Conservation (phyloP, 2,329 filamentous ascomycete genomes). For the Chaetomiaceae sp. region DNA sequence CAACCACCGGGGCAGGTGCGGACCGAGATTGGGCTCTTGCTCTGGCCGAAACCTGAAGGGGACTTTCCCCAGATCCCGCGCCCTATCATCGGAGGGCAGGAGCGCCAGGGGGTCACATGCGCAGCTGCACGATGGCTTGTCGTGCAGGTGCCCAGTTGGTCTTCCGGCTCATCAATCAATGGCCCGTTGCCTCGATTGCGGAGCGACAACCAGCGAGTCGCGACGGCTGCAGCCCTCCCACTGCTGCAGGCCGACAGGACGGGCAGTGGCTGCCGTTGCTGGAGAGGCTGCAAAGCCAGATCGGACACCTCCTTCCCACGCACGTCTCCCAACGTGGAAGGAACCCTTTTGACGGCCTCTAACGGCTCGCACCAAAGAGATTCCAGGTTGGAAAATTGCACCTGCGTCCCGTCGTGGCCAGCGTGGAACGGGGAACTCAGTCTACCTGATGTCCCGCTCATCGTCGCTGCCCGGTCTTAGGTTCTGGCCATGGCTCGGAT, state of each 20-base stretch:
- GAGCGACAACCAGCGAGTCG: constrained; percentile 21
- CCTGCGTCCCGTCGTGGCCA: too few species aligned
- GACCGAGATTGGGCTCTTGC: constrained; percentile 9
- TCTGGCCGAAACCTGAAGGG: constrained; percentile 15
- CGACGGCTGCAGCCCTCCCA: constrained; percentile 19
- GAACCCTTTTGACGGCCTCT: too few species aligned
- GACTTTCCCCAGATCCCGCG: constrained; percentile 21
- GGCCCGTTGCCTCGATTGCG: constrained; percentile 10
- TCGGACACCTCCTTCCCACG: constrained; percentile 1
- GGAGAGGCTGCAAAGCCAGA: constrained; percentile 7
- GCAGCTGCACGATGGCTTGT: constrained; percentile 25
- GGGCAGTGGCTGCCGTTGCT: constrained; percentile 6
- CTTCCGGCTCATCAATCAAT: constrained; percentile 25
- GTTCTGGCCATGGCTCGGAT: too few species aligned
- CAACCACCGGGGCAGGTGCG: neutral
- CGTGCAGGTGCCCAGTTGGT: constrained; percentile 25
- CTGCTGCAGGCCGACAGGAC: constrained; percentile 8
- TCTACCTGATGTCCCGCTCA: too few species aligned
- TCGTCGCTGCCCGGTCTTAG: too few species aligned
- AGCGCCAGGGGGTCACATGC: constrained; percentile 26
- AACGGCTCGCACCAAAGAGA: too few species aligned
- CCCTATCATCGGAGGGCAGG: constrained; percentile 24
- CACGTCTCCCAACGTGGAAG: constrained; percentile 15
- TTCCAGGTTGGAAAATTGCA: too few species aligned
- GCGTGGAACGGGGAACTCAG: too few species aligned